Evolutionary conservation across 768 basidiomycete species (phyloP).

Genomic region (Xanthoconium stramineum): DNA sequence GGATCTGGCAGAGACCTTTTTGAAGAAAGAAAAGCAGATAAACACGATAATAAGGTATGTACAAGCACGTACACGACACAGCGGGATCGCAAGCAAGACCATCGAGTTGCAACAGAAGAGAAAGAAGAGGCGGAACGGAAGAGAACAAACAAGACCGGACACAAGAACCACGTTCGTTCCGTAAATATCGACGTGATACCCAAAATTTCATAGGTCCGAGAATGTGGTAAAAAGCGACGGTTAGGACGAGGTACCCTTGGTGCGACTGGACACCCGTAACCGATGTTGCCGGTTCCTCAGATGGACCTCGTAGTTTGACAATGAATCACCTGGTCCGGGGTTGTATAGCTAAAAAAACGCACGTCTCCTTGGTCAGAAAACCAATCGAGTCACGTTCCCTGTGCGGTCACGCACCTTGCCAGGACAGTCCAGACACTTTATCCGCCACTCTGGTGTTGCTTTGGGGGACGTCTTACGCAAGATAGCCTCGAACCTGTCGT

Average conservation of each 20-base stretch:
- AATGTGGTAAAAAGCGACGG: background rate
- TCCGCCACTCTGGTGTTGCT: slow-evolving; percentile 78
- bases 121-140: background rate
- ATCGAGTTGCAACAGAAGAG: slow-evolving; percentile 11
- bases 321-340: slow-evolving; percentile 81
- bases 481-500: slow-evolving; percentile 81
- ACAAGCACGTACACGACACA: slow-evolving; percentile 31
- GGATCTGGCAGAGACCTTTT: background rate
- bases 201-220: slow-evolving; percentile 10
- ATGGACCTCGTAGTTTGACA: slow-evolving; percentile 91
- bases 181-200: slow-evolving; percentile 16
- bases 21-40: slow-evolving; percentile 17
- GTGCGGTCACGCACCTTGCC: slow-evolving; percentile 61
- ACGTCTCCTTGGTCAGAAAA: background rate
- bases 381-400: background rate
- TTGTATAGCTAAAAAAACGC: slow-evolving; percentile 65
- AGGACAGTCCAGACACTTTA: slow-evolving; percentile 90
- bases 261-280: slow-evolving; percentile 63
- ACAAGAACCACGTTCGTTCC: slow-evolving; percentile 8
- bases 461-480: slow-evolving; percentile 54
- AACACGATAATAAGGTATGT: slow-evolving; percentile 37
- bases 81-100: slow-evolving; percentile 21
- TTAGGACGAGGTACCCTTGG: slow-evolving; percentile 22
- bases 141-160: background rate
- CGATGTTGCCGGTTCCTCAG: slow-evolving; percentile 82